Evolutionary conservation across 257 asterid species (phyloP).

Genomic region (Gentiana straminea): DNA sequence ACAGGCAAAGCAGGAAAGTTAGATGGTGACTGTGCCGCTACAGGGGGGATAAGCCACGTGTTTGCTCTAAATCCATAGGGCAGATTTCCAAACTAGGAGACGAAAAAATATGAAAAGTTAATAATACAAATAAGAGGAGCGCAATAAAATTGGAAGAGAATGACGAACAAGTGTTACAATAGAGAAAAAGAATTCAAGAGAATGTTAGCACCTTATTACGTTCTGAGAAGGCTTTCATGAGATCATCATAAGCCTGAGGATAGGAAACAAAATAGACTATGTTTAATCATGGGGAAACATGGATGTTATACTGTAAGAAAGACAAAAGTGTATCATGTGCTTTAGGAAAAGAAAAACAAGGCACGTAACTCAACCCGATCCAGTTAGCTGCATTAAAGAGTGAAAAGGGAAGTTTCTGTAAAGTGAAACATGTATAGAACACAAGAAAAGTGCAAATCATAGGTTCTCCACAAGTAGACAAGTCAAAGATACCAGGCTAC

Average conservation of each 20-base stretch:
- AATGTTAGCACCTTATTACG: constrained; percentile 67
- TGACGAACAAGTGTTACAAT: background rate
- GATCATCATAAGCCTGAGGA: constrained; percentile 84
- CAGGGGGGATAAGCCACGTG: constrained; percentile 95
- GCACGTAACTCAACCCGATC: background rate
- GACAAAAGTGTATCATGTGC: no score
- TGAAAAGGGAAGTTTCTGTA: background rate
- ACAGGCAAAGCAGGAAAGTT: constrained; percentile 72
- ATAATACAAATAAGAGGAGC: no score
- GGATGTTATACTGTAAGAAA: no score
- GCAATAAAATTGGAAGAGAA: no score
- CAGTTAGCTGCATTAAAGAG: background rate
- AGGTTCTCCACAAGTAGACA: no score
- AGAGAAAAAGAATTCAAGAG: background rate
- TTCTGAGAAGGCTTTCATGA: constrained; percentile 87
- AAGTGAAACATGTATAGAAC: background rate
- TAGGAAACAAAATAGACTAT: constrained; percentile 4
- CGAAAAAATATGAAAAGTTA: no score
- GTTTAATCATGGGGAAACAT: background rate
- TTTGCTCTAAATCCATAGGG: constrained; percentile 94
- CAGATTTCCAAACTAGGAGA: constrained; percentile 82
- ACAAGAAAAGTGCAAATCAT: no score
- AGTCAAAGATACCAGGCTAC: no score
- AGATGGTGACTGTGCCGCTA: constrained; percentile 64
- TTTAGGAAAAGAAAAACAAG: background rate